Evolutionary conservation across 257 asterid species (phyloP).

Genomic region (Forsythia suspensa): DNA sequence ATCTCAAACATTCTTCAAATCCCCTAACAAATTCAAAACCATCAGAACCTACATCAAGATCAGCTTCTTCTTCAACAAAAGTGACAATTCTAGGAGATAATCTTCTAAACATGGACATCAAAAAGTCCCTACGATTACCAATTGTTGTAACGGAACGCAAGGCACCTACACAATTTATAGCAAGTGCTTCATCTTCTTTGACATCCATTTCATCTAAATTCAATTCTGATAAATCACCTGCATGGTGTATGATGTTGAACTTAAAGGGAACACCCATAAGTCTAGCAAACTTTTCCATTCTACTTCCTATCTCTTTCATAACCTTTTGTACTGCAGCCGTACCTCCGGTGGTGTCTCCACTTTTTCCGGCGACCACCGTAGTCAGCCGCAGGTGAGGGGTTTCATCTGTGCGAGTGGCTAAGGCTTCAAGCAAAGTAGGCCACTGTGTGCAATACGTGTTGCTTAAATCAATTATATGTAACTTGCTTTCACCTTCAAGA

Average conservation of each 20-base stretch:
- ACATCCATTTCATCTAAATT: slow-evolving; percentile 51
- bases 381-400: slow-evolving; percentile 85
- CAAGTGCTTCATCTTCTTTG: slow-evolving; percentile 75
- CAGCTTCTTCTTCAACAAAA: slow-evolving; percentile 89
- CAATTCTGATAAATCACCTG: slow-evolving; percentile 73
- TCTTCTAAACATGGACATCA: slow-evolving; percentile 56
- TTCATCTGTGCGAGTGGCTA: slow-evolving; percentile 86
- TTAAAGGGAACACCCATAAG: slow-evolving; percentile 95
- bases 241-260: slow-evolving; percentile 64
- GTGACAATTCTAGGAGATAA: slow-evolving; percentile 71
- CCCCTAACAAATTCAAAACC: slow-evolving; percentile 63
- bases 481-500: slow-evolving; percentile 66
- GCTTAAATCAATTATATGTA: slow-evolving; percentile 80
- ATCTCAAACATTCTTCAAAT: slow-evolving; percentile 71
- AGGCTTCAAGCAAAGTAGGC: slow-evolving; percentile 96
- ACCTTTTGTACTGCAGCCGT: slow-evolving; percentile 55
- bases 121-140: slow-evolving; percentile 48
- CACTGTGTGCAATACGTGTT: slow-evolving; percentile 96
- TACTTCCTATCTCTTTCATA: slow-evolving; percentile 76
- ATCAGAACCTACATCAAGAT: slow-evolving; percentile 67
- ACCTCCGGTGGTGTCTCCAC: slow-evolving; percentile 23
- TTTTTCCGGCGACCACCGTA: slow-evolving; percentile 51
- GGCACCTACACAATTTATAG: slow-evolving; percentile 73
- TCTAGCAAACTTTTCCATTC: slow-evolving; percentile 94
- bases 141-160: slow-evolving; percentile 57